Evolutionary conservation across 169 alveolate genomes (phyloP), one percentile per base, ranked within the genome.

Genomic region (Babesia bigemina): DNA sequence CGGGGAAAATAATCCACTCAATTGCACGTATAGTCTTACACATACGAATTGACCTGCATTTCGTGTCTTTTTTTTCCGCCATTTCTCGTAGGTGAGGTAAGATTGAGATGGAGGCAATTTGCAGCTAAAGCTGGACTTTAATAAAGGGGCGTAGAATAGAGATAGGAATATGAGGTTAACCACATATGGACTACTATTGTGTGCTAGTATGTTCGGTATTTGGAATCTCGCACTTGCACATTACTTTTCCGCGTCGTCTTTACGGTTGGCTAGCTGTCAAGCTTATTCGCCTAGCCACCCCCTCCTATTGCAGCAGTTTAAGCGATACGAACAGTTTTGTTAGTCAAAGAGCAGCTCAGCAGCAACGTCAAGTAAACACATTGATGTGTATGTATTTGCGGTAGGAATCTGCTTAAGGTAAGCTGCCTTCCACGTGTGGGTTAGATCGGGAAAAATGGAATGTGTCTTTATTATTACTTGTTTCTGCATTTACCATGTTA

Each of bases 281-380:
- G 55, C 7, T 42, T 33, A 53, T 14, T 16, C 24, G 55, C 70
- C 70, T 61, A 42, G 70, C 70, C 70, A 61, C 70, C 70, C 70
- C 19, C 22, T 42, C 56, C 13, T 9, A 33, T 61, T 16, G 57
- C 55, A 1, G 0, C 70, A 42, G 49, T 21, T 39, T 45, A 2
- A 8, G 8, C n/a, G 70, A 16, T 17, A 61, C 39, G 2, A 19
- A 60, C 50, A 9, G 50, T 36, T 14, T 60, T 42, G 9, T 60
- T 28, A 60, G 47, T 10, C 11, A 8, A 60, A 4, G 47, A 33
- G 50, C 47, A 36, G 16, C 6, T 14, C 28, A 3, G n/a, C 14
- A 36, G 36, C 28, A n/a, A 21, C 47, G 2, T 26, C 22, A 42
- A 28, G 50, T 13, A 36, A 24, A 16, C 12, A 33, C 12, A 17